Percentiles rank a stretch among this genome's conserved stretches.
These are phyloP conservation scores for Neospora caninum DNA, from an alignment of 169 alveolate species.

Conservation along the genomic window DNA sequence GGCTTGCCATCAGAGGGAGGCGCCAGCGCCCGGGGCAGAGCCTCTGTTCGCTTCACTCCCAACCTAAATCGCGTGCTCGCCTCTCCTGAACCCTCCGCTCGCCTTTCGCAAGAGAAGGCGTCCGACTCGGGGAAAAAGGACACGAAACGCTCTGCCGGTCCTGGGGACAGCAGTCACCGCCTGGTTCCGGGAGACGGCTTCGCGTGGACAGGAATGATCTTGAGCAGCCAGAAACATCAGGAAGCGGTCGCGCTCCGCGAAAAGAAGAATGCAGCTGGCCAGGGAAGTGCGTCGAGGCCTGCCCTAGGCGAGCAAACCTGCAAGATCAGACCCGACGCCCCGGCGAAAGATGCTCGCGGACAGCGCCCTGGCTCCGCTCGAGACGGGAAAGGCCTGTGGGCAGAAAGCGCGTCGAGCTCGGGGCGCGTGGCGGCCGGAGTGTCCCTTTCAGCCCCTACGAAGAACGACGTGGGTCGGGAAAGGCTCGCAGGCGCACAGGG, in stretches of 20 bases:
- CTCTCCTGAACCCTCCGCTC: background rate
- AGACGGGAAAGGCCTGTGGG: too few relatives aligned
- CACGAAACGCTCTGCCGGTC: background rate
- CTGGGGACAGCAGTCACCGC: background rate
- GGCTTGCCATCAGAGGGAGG: background rate
- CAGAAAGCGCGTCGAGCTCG: too few relatives aligned
- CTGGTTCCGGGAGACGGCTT: background rate
- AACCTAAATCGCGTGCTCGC: background rate
- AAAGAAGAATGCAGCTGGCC: background rate
- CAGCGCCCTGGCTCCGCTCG: too few relatives aligned
- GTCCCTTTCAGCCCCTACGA: too few relatives aligned
- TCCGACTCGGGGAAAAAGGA: background rate
- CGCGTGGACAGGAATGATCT: background rate
- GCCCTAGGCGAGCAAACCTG: background rate
- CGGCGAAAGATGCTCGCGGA: too few relatives aligned
- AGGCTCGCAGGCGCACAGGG: background rate
- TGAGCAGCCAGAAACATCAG: background rate
- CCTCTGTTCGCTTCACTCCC: background rate
- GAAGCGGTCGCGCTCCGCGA: background rate
- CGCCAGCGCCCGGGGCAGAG: background rate
- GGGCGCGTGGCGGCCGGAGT: too few relatives aligned
- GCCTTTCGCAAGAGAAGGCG: background rate
- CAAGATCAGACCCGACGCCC: too few relatives aligned
- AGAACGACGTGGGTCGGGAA: too few relatives aligned
- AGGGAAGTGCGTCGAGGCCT: background rate